phyloP scores from a whole-genome alignment of 257 asterid species.

The Solanum phureja region DNA sequence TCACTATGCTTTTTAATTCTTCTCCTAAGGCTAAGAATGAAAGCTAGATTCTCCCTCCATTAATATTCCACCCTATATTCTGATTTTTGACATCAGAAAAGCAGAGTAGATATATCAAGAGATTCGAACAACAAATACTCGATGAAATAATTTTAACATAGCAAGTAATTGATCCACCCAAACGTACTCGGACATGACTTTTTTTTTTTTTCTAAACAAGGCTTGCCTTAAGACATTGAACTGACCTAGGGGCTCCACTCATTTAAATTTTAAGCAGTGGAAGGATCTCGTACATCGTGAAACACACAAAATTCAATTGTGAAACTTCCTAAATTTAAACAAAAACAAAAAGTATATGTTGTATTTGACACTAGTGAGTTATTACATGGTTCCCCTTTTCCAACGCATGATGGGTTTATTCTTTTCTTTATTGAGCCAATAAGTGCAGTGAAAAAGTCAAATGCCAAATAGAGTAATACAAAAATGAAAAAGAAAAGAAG shows the following conservation, averaged over 20 bases:
- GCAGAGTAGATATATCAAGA: not conserved
- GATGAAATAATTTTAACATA: not conserved
- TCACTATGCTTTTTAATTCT: not conserved
- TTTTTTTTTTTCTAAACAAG: rapidly evolving
- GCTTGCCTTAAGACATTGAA: not conserved
- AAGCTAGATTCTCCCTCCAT: not conserved
- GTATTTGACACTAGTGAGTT: not conserved
- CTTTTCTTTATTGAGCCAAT: not conserved
- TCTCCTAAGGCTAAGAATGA: not conserved
- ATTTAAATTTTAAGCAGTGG: not conserved
- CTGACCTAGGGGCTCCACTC: not conserved
- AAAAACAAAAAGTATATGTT: not conserved
- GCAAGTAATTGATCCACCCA: not conserved
- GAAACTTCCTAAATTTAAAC: not conserved
- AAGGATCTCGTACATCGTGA: not conserved
- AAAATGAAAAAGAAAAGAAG: not conserved
- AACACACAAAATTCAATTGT: not conserved
- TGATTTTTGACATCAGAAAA: not conserved
- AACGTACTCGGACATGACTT: not conserved
- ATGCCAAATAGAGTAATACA: not conserved
- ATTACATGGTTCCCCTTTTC: not conserved
- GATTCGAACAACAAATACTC: not conserved
- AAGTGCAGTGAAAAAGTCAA: not conserved
- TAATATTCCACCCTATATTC: not conserved
- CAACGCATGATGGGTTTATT: not conserved